phyloP scores from a whole-genome alignment of 805 yeast genomes.

The Saccharomyces mikatae region DNA sequence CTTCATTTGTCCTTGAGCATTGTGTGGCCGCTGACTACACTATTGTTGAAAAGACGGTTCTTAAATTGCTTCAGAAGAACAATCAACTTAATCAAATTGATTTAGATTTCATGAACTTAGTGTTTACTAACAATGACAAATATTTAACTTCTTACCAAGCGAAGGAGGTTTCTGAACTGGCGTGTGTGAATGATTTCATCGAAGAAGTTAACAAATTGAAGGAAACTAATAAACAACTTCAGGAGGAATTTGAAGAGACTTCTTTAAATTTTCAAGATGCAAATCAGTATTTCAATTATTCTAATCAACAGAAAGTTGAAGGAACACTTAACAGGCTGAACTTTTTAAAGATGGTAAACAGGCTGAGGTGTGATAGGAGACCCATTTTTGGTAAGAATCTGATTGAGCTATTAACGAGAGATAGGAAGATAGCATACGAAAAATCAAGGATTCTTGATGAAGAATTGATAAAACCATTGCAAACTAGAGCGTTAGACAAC shows the following conservation, averaged over 20 bases:
- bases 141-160: conserved; percentile 40
- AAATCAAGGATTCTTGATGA: conserved; percentile 19
- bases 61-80: background rate
- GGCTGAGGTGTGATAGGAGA: conserved; percentile 51
- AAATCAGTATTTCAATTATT: conserved; percentile 50
- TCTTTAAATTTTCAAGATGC: conserved; percentile 32
- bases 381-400: conserved; percentile 65
- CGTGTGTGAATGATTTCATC: conserved; percentile 40
- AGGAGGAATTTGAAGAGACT: conserved; percentile 11
- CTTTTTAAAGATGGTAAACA: conserved; percentile 56
- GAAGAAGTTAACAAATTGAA: conserved; percentile 39
- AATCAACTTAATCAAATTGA: conserved; percentile 31
- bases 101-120: conserved; percentile 52
- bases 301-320: conserved; percentile 44
- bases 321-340: conserved; percentile 45
- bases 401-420: conserved; percentile 34
- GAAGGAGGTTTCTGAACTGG: conserved; percentile 36
- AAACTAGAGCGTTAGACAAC: conserved; percentile 35
- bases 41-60: conserved; percentile 28
- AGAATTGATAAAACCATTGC: conserved; percentile 36
- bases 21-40: conserved; percentile 50
- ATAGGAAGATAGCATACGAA: conserved; percentile 10
- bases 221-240: conserved; percentile 11
- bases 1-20: conserved; percentile 71
- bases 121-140: conserved; percentile 41